Percentiles rank a stretch among this genome's conserved stretches.
Evolutionary conservation across 148 eudicot species (phyloP).

Genomic region (Nyssa sinensis): DNA sequence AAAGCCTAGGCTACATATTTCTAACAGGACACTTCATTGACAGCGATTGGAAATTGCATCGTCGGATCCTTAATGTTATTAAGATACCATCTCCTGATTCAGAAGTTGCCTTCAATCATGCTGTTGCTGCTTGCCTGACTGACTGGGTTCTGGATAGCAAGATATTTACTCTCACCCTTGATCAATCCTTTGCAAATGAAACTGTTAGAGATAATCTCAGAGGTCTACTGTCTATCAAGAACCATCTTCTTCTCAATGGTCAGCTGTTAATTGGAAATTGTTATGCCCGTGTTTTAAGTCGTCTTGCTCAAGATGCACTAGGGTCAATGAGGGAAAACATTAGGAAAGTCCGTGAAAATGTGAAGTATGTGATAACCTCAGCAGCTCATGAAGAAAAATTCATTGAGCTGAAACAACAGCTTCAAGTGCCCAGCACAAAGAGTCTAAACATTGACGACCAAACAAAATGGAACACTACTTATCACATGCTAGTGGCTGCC

Average conservation of each 20-base stretch:
- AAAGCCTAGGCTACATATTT: constrained; percentile 51
- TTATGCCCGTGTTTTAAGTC: constrained; percentile 58
- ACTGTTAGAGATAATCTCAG: constrained; percentile 51
- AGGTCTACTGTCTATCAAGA: constrained; percentile 55
- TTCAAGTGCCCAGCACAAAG: constrained; percentile 60
- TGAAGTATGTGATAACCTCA: constrained; percentile 64
- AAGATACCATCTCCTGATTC: constrained; percentile 67
- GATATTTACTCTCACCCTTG: constrained; percentile 68
- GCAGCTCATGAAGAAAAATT: constrained; percentile 46
- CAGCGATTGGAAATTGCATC: constrained; percentile 63
- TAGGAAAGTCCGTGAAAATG: constrained; percentile 66
- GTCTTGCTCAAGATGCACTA: constrained; percentile 63
- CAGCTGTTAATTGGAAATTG: constrained; percentile 64
- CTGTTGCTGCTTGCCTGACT: constrained; percentile 59
- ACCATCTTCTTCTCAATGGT: constrained; percentile 52
- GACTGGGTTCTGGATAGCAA: constrained; percentile 70
- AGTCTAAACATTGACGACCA: constrained; percentile 57
- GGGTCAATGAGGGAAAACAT: constrained; percentile 35
- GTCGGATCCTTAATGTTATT: constrained; percentile 59
- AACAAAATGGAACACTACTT: constrained; percentile 76
- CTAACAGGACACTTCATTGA: constrained; percentile 65
- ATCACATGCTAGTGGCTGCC: constrained; percentile 75
- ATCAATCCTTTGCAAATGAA: constrained; percentile 56
- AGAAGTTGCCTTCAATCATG: constrained; percentile 57
- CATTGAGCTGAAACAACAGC: constrained; percentile 44